Base-by-base conservation (phyloP, 2,329 filamentous ascomycete species). In the Aureobasidium sp. region DNA sequence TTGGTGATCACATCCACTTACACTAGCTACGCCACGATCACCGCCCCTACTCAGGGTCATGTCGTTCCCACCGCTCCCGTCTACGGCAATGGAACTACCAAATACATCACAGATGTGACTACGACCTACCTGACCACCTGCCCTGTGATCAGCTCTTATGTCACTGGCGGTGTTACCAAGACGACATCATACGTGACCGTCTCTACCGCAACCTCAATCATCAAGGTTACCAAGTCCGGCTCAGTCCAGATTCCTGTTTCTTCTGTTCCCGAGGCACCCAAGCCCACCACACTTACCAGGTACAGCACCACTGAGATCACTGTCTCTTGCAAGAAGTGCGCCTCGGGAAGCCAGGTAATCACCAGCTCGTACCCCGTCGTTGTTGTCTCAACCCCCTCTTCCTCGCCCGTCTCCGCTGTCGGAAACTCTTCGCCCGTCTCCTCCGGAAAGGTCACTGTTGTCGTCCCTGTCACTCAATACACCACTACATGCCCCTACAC, bases 321-420 rank as follows among this genome's bases (percentile, higher is more conserved):
- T 34, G 67, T 75, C 64, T 73, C 71, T 61, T 51, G 48, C 48
- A 51, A 36, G 29, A 68, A 72, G 64, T 75, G 74, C 64, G 71
- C 71, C 17, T 62, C 63, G 7, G 57, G 60, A 8, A 62, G 59
- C 17, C 27, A 47, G 37, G 58, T 62, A 34, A 12, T 60, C 11
- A 63, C 62, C 15, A 63, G 27, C 17, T 63, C 62, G 1, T 45
- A 55, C 56, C 62, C 62, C 25, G 47, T 52, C 36, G 34, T 37
- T 17, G 25, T 41, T 8, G 45, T 60, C n/a, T 45, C 27, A 6
- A 60, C 57, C 2, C 47, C 58, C 20, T 34, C 45, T 51, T 41
- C 47, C 31, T 41, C 57, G 11, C 42, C 39, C 1, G 51, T 41
- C 2, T 27, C 29, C 11, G 8, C 48, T 27, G 20, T 22, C 14